phyloP scores from a whole-genome alignment of 1,284 basidiomycete species.

The Uromyces viciae-fabae region DNA sequence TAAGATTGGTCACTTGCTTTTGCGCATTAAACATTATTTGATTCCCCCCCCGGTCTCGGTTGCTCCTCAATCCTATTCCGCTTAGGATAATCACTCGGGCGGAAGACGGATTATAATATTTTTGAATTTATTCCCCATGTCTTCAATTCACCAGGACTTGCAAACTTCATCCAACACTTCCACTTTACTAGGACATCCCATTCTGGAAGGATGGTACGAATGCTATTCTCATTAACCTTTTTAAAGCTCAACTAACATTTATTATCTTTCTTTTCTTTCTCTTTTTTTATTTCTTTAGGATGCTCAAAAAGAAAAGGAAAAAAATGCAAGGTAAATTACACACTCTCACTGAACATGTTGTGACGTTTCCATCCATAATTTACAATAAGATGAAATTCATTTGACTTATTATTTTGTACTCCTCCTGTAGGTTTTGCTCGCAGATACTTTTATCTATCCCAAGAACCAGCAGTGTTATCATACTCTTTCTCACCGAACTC shows the following conservation, averaged over 20 bases:
- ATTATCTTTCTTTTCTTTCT: background rate
- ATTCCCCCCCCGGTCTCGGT: too few species aligned
- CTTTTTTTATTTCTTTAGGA: slow-evolving; percentile 4
- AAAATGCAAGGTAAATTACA: slow-evolving; percentile 42
- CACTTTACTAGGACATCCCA: slow-evolving; percentile 24
- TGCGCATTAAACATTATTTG: too few species aligned
- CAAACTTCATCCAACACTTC: background rate
- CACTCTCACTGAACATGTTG: background rate
- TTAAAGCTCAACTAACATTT: too few species aligned
- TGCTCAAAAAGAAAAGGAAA: slow-evolving; percentile 44
- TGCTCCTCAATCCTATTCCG: too few species aligned
- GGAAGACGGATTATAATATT: too few species aligned
- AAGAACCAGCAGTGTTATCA: slow-evolving; percentile 38
- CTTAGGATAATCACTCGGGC: too few species aligned
- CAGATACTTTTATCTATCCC: slow-evolving; percentile 41
- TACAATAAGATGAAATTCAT: background rate
- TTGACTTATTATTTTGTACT: background rate
- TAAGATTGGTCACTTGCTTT: too few species aligned
- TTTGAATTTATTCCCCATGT: background rate
- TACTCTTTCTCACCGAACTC: slow-evolving; percentile 42
- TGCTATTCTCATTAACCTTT: too few species aligned
- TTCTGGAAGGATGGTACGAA: slow-evolving; percentile 45
- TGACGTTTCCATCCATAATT: background rate
- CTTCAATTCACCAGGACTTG: background rate
- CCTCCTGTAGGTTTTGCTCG: slow-evolving; percentile 21